Conservation (phyloP, 257 asterid species). For the Nicotiana otophora region DNA sequence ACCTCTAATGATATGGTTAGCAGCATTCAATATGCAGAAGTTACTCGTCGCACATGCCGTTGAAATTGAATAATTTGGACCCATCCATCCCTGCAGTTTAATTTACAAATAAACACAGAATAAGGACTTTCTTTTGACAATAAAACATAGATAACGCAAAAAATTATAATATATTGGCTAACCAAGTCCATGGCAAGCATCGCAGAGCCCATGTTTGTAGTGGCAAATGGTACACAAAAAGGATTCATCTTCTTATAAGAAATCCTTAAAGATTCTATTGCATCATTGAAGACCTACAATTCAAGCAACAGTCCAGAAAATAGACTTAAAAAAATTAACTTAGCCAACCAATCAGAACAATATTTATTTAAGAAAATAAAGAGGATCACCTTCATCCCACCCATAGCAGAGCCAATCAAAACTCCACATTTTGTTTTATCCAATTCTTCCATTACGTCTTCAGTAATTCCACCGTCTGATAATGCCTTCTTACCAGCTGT, state of each 20-base stretch:
- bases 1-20: constrained; percentile 62
- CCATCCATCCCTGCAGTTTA: constrained; percentile 48
- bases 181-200: constrained; percentile 23
- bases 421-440: constrained; percentile 60
- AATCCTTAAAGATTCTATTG: constrained; percentile 76
- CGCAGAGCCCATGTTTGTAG: constrained; percentile 47
- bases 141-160: not conserved
- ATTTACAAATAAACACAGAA: not conserved
- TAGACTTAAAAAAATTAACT: not conserved
- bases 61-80: constrained; percentile 65
- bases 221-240: constrained; percentile 87
- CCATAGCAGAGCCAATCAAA: constrained; percentile 80
- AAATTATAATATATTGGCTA: not conserved
- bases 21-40: constrained; percentile 63
- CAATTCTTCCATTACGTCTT: constrained; percentile 49
- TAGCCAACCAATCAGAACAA: not conserved
- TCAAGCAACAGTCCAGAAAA: not conserved
- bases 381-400: constrained; percentile 74
- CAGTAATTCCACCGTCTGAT: constrained; percentile 53
- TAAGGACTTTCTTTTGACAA: not conserved
- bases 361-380: not conserved
- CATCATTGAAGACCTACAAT: constrained; percentile 61
- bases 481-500: constrained; percentile 71
- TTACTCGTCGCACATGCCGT: constrained; percentile 74
- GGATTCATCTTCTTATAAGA: constrained; percentile 89